Evolutionary conservation across 2,329 filamentous ascomycete genomes (phyloP).

Genomic region (Pleurostoma richardsiae): DNA sequence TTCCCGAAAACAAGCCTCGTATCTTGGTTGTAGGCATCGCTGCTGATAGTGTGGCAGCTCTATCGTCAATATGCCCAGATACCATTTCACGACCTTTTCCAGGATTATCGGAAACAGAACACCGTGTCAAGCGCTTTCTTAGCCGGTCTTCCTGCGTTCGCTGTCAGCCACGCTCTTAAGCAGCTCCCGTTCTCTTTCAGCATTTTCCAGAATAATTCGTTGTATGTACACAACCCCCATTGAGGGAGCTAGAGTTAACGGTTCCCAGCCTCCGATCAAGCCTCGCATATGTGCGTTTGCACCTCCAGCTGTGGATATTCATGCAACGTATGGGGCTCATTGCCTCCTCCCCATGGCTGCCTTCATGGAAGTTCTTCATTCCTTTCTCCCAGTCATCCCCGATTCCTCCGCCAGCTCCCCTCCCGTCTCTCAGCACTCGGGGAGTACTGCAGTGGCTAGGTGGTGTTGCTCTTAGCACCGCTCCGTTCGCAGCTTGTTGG

Average conservation of each 20-base stretch:
- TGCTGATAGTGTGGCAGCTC: constrained; percentile 27
- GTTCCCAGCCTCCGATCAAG: neutral
- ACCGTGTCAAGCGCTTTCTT: constrained; percentile 25
- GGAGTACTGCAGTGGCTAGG: constrained; percentile 39
- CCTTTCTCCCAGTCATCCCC: constrained; percentile 49
- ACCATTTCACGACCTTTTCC: constrained; percentile 40
- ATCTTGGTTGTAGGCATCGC: too few relatives aligned
- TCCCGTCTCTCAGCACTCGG: constrained; percentile 26
- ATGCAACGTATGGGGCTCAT: constrained; percentile 47
- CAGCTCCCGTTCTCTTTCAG: constrained; percentile 15
- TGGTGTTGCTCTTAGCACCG: constrained; percentile 31
- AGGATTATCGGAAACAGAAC: constrained; percentile 24
- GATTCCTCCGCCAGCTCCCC: constrained; percentile 38
- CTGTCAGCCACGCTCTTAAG: constrained; percentile 25
- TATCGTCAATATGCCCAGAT: constrained; percentile 45
- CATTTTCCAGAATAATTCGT: constrained; percentile 12
- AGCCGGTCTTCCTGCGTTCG: constrained; percentile 33
- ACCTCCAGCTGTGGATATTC: constrained; percentile 47
- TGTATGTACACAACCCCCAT: constrained; percentile 11
- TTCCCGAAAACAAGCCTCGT: neutral
- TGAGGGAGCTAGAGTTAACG: neutral
- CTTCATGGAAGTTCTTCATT: constrained; percentile 43
- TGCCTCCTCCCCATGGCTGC: constrained; percentile 33
- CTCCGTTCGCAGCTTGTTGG: constrained; percentile 43
- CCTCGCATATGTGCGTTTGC: constrained; percentile 34